phyloP scores from a whole-genome alignment of 169 alveolate genomes.

The Ichthyophthirius multifiliis region DNA sequence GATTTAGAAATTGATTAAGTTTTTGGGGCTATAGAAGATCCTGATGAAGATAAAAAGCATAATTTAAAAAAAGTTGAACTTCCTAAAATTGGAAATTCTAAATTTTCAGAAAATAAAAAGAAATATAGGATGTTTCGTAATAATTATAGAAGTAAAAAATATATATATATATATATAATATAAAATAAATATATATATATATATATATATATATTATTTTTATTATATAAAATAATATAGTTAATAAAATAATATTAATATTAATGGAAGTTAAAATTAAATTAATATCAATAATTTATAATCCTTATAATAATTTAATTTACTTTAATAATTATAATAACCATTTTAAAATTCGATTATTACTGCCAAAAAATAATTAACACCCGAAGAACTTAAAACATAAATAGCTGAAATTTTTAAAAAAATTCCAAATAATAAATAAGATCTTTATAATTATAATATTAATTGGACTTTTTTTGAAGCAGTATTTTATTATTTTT shows the following conservation, averaged over 20 bases:
- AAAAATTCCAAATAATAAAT: neutral
- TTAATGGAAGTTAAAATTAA: too few relatives aligned
- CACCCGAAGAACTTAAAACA: neutral
- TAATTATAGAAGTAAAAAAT: neutral
- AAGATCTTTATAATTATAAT: neutral
- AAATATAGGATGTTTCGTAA: too few relatives aligned
- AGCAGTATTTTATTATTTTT: neutral
- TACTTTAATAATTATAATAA: too few relatives aligned
- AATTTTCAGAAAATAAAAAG: too few relatives aligned
- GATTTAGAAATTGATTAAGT: neutral
- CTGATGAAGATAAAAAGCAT: neutral
- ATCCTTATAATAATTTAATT: too few relatives aligned
- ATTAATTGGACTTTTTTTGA: neutral
- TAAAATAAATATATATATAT: too few relatives aligned
- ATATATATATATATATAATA: neutral
- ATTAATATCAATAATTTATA: too few relatives aligned
- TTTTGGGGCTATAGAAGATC: neutral
- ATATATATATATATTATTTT: too few relatives aligned
- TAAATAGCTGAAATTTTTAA: neutral
- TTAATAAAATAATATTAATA: too few relatives aligned
- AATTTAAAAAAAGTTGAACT: neutral
- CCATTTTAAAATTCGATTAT: neutral
- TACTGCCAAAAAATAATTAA: neutral
- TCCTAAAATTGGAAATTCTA: neutral
- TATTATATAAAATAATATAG: too few relatives aligned